Conservation (phyloP, 2,329 filamentous ascomycete genomes). For the Verticillium longisporum region DNA sequence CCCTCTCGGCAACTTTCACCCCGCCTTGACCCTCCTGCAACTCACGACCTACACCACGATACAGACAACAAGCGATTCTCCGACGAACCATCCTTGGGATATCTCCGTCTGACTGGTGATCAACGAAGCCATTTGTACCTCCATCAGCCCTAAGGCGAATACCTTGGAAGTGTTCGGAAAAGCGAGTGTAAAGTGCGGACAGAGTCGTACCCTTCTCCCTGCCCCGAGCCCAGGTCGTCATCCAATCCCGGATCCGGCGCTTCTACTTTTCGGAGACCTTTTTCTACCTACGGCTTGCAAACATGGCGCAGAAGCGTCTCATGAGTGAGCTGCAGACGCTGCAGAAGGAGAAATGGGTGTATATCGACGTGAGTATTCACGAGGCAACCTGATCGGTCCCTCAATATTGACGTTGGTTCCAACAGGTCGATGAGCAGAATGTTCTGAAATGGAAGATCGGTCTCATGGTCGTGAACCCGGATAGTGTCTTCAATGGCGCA, state of each 20-base stretch:
- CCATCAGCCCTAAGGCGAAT: not conserved
- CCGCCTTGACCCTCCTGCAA: not conserved
- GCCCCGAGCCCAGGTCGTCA: not conserved
- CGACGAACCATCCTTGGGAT: not conserved
- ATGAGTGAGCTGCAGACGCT: constrained; percentile 83
- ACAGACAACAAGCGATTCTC: not conserved
- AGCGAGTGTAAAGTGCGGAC: not conserved
- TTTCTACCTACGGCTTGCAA: not conserved
- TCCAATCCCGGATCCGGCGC: not conserved
- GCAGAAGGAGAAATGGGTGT: constrained; percentile 86
- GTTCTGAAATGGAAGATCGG: constrained; percentile 83
- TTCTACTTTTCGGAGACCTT: not conserved
- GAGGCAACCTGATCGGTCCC: no score
- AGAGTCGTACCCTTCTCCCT: not conserved
- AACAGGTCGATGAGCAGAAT: constrained; percentile 71
- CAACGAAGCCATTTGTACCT: no score
- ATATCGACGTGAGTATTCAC: constrained; percentile 62
- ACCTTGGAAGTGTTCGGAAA: not conserved
- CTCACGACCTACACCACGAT: not conserved
- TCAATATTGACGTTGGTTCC: constrained; percentile 6
- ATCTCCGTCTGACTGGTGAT: no score
- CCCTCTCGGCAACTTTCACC: not conserved
- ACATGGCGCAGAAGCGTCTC: constrained; percentile 62
- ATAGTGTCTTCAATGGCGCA: constrained; percentile 85
- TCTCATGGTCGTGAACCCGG: constrained; percentile 86